These are phyloP conservation scores for Falciphora oryzae DNA, from an alignment of 2,329 filamentous ascomycete genomes.

Conservation along the genomic window DNA sequence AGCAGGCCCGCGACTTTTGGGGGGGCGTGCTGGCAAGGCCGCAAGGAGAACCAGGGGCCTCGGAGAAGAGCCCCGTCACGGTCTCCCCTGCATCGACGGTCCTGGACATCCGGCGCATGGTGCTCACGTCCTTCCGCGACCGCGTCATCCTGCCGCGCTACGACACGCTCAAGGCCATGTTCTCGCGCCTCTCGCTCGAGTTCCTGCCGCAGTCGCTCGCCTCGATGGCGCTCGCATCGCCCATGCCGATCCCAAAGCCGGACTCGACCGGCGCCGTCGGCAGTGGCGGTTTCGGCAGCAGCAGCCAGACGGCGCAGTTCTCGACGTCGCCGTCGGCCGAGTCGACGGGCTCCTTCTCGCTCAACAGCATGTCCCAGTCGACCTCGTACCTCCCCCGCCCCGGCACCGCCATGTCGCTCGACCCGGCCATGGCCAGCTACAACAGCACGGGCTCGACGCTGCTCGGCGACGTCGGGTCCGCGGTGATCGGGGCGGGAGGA, in stretches of 20 bases:
- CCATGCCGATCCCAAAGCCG: conserved; percentile 37
- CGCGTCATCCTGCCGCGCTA: conserved; percentile 83
- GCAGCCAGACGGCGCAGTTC: conserved; percentile 24
- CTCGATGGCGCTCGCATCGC: conserved; percentile 48
- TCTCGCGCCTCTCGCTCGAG: conserved; percentile 82
- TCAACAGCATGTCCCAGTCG: conserved; percentile 29
- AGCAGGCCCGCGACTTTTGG: conserved; percentile 89
- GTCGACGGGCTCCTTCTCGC: conserved; percentile 28
- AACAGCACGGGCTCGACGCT: conserved; percentile 75
- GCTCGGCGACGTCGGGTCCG: conserved; percentile 58
- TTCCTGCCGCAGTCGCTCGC: conserved; percentile 54
- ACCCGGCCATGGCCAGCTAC: conserved; percentile 70
- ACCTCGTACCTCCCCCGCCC: conserved; percentile 39
- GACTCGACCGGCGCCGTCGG: conserved; percentile 15
- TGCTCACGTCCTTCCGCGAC: conserved; percentile 83
- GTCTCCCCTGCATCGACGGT: conserved; percentile 46
- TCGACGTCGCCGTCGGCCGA: conserved; percentile 46
- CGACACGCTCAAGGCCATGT: conserved; percentile 81
- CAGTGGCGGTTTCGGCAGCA: conserved; percentile 6
- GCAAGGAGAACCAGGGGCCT: conserved; percentile 14
- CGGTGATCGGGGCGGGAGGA: conserved; percentile 22
- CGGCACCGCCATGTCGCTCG: conserved; percentile 68
- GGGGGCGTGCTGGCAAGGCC: conserved; percentile 52
- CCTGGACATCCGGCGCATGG: conserved; percentile 82
- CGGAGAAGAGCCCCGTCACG: conserved; percentile 25